Evolutionary conservation across 352 stramenopile genomes (phyloP), one percentile per base, ranked within the genome.

Genomic region (Phytophthora agathidicida): DNA sequence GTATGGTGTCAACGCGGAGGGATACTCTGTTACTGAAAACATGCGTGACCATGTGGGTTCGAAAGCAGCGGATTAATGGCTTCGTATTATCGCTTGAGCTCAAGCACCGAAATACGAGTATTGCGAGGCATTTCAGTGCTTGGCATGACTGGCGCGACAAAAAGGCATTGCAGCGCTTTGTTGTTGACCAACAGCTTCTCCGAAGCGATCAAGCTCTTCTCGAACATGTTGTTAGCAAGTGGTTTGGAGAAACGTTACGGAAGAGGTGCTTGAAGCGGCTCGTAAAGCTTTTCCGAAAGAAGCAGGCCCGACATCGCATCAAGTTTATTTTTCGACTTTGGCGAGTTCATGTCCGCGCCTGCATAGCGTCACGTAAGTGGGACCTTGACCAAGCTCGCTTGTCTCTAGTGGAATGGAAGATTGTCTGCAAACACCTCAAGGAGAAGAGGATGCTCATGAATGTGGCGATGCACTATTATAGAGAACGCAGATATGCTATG

Each of bases 221-320:
- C 6, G 44, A 58, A 8, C 30, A 20, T 9, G 14, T 71, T 5
- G 19, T 78, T 7, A 46, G 35, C 7, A 26, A 65, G n/a, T 81
- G 71, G 68, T 35, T 52, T 48, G 60, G 61, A 6, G 36, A 69
- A 16, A 65, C 41, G 16, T 49, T 78, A 26, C 61, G 68, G 37
- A 75, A 61, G 19, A 49, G 39, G 6, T 83, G 74, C 47, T 67
- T 70, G 7, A 61, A 59, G 3, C 68, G 71, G 38, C 57, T 83
- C 14, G 55, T 79, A 16, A 76, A 70, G 31, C 54, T 83, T 8
- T 83, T 80, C 28, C 66, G 66, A 11, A 79, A 70, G 56, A 83
- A 81, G n/a, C 47, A 54, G 0, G 11, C 36, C 9, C 57, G 71
- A 26, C 22, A 35, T 8, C 43, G 16, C 1, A 16, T 67, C 8